Evolutionary conservation across 2,329 filamentous ascomycete genomes (phyloP).

Genomic region (Calonectria pteridis): DNA sequence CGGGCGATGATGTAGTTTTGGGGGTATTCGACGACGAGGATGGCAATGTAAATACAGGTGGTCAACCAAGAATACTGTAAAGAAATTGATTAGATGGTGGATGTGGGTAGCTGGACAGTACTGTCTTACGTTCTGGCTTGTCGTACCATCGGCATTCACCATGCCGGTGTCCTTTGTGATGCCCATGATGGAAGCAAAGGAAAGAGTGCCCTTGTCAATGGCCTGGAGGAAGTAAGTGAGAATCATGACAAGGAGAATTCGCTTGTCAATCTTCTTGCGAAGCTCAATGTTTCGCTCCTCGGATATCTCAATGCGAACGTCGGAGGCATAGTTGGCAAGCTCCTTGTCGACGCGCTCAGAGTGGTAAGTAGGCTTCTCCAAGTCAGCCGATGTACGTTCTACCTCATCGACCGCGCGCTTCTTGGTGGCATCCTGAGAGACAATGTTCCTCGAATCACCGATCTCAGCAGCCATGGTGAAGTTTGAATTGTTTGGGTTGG

Average conservation of each 20-base stretch:
- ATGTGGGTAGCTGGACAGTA: not conserved
- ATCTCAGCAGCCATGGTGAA: constrained; percentile 26
- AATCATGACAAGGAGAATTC: constrained; percentile 79
- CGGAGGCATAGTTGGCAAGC: constrained; percentile 73
- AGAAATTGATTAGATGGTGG: not conserved
- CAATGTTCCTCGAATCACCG: constrained; percentile 9
- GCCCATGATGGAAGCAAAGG: constrained; percentile 74
- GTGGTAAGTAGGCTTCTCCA: constrained; percentile 61
- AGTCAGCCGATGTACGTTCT: constrained; percentile 44
- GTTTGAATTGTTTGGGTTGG: not conserved
- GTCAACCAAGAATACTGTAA: constrained; percentile 76
- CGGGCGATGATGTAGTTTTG: constrained; percentile 72
- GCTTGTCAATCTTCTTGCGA: constrained; percentile 73
- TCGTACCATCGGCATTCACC: constrained; percentile 50
- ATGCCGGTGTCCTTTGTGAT: constrained; percentile 64
- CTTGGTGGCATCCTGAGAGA: constrained; percentile 14
- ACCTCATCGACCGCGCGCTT: constrained; percentile 41
- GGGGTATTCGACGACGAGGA: constrained; percentile 79
- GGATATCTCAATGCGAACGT: constrained; percentile 67
- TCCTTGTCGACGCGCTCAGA: constrained; percentile 72
- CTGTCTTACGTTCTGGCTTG: constrained; percentile 35
- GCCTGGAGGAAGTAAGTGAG: constrained; percentile 79
- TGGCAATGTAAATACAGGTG: constrained; percentile 80
- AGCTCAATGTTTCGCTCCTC: constrained; percentile 71
- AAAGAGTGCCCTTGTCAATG: constrained; percentile 76